A percentile compares a stretch with the other conserved stretches of the same genome.
These are phyloP conservation scores for Scedosporium boydii DNA, from an alignment of 2,329 filamentous ascomycete species.

Conservation along the genomic window DNA sequence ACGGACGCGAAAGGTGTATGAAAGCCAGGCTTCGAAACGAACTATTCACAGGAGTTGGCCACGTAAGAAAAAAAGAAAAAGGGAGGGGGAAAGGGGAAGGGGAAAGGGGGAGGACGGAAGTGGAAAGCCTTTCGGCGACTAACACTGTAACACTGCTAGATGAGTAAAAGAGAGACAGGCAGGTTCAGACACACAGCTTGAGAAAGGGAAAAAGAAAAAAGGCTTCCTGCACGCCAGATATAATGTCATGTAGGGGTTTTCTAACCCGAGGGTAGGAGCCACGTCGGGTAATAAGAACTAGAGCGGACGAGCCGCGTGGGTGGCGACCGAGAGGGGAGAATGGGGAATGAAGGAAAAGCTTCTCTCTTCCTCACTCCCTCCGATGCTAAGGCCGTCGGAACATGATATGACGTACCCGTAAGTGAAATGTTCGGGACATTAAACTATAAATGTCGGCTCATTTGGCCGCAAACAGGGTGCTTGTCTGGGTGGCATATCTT, in stretches of 20 bases:
- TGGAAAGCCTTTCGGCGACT: neutral
- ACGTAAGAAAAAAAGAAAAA: neutral
- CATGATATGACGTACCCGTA: neutral
- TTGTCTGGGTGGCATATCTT: neutral
- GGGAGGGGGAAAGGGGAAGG: neutral
- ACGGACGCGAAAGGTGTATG: neutral
- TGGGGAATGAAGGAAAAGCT: neutral
- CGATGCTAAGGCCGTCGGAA: neutral
- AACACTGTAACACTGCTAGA: neutral
- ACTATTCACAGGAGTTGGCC: no score
- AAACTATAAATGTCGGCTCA: constrained; percentile 5
- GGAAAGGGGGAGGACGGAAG: neutral
- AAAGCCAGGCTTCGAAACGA: neutral
- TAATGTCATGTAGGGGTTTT: constrained; percentile 1
- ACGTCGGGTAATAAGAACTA: constrained; percentile 4
- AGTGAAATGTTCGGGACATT: neutral
- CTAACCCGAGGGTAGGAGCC: neutral
- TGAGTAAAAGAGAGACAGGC: neutral
- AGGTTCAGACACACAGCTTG: neutral
- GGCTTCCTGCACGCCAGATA: constrained; percentile 4
- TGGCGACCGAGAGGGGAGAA: neutral
- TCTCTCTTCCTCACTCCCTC: neutral
- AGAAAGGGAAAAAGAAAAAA: neutral
- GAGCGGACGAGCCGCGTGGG: neutral
- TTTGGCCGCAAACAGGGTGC: neutral